phyloP scores from a whole-genome alignment of 1,284 basidiomycete genomes.

The Phylloporus gajari region DNA sequence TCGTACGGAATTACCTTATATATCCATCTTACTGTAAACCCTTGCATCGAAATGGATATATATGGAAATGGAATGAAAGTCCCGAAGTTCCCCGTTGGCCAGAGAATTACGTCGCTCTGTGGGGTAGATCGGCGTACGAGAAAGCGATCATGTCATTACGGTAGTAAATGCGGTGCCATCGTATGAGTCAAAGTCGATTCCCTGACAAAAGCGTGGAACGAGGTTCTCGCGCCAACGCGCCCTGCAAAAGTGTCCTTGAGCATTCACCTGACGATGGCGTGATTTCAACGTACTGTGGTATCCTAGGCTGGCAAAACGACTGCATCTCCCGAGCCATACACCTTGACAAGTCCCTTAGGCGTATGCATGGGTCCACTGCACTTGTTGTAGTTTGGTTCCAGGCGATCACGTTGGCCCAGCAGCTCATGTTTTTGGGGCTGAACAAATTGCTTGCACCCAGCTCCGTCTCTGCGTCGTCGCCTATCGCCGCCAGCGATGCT shows the following conservation, averaged over 20 bases:
- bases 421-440: too few species aligned
- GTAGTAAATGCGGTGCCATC: neutral
- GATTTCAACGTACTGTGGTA: slow-evolving; percentile 75
- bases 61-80: too few species aligned
- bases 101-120: neutral
- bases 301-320: slow-evolving; percentile 87
- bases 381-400: too few species aligned
- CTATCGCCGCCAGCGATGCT: too few species aligned
- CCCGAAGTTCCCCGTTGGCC: too few species aligned
- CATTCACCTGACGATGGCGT: neutral
- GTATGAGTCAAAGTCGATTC: neutral
- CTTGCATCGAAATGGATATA: too few species aligned
- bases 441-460: too few species aligned
- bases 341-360: slow-evolving; percentile 80
- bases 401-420: too few species aligned
- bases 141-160: slow-evolving; percentile 5
- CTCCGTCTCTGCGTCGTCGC: too few species aligned
- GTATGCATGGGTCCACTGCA: too few species aligned
- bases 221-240: slow-evolving; percentile 44
- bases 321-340: slow-evolving; percentile 76
- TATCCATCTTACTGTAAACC: too few species aligned
- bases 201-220: neutral
- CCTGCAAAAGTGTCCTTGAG: slow-evolving; percentile 33
- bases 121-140: neutral
- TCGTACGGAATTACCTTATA: too few species aligned